phyloP scores from a whole-genome alignment of 495 filamentous ascomycete species.

The Cercophora scortea region DNA sequence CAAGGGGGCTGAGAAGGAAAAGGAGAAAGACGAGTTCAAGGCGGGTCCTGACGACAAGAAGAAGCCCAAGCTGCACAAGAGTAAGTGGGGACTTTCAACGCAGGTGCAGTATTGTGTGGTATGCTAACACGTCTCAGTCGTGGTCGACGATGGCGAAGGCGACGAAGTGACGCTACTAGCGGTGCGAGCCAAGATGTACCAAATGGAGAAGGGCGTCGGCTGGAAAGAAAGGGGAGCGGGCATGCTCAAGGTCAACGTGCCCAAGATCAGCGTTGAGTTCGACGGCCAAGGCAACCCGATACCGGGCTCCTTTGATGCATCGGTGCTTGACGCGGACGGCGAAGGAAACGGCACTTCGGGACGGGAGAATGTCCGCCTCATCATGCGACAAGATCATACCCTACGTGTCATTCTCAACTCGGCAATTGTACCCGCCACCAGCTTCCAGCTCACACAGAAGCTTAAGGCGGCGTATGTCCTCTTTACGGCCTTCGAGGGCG shows the following conservation, averaged over 20 bases:
- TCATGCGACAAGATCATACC: slow-evolving; percentile 83
- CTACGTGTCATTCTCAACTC: slow-evolving; percentile 83
- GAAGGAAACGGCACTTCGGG: slow-evolving; percentile 20
- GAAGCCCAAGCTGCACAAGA: slow-evolving; percentile 53
- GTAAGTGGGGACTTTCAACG: slow-evolving; percentile 35
- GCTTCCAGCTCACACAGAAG: slow-evolving; percentile 60
- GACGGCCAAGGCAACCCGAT: slow-evolving; percentile 38
- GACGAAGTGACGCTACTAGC: slow-evolving; percentile 65
- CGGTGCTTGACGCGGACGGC: slow-evolving; percentile 36
- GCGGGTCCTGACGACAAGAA: slow-evolving; percentile 54
- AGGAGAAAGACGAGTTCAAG: slow-evolving; percentile 13
- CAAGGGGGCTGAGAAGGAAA: slow-evolving; percentile 40
- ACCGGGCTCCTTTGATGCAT: slow-evolving; percentile 40
- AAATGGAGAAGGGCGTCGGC: slow-evolving; percentile 53
- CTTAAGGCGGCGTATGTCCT: slow-evolving; percentile 46
- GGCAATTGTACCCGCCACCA: slow-evolving; percentile 63
- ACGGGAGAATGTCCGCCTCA: slow-evolving; percentile 49
- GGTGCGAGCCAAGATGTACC: slow-evolving; percentile 66
- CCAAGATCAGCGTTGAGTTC: slow-evolving; percentile 35
- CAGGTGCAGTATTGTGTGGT: not conserved
- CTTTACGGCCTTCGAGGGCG: slow-evolving; percentile 53
- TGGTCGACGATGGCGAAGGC: slow-evolving; percentile 59
- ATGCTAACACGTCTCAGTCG: slow-evolving; percentile 27
- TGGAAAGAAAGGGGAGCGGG: slow-evolving; percentile 88
- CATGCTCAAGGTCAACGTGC: slow-evolving; percentile 74